Conservation (phyloP, 2,329 filamentous ascomycete genomes). For the Teratosphaeria destructans region DNA sequence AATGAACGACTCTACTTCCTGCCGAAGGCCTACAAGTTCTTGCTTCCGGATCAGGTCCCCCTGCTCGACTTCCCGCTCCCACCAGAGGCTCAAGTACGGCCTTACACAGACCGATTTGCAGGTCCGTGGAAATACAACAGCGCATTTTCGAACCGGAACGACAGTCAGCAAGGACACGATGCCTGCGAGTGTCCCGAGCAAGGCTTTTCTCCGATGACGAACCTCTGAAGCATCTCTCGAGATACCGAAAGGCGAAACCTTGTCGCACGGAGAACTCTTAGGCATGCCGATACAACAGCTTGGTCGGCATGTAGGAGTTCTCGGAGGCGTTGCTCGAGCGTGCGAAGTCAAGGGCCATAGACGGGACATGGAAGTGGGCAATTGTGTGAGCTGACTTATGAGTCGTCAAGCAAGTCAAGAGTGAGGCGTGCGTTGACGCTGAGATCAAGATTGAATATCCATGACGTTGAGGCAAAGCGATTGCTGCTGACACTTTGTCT, state of each 20-base stretch:
- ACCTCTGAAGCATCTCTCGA: neutral
- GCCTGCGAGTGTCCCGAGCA: too few relatives aligned
- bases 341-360: neutral
- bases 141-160: too few relatives aligned
- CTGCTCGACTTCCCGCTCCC: neutral
- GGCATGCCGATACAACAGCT: neutral
- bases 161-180: too few relatives aligned
- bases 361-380: neutral
- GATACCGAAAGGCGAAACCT: too few relatives aligned
- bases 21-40: neutral
- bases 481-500: too few relatives aligned
- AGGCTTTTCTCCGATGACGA: neutral
- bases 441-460: too few relatives aligned
- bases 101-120: neutral
- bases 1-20: neutral
- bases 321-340: neutral
- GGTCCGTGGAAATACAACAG: neutral
- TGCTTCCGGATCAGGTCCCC: neutral
- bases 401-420: neutral
- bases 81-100: neutral
- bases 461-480: too few relatives aligned
- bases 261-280: too few relatives aligned
- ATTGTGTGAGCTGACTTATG: neutral
- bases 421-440: neutral
- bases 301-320: neutral